These are phyloP conservation scores for Penicillium olsonii DNA, from an alignment of 2,329 filamentous ascomycete species.

Conservation along the genomic window DNA sequence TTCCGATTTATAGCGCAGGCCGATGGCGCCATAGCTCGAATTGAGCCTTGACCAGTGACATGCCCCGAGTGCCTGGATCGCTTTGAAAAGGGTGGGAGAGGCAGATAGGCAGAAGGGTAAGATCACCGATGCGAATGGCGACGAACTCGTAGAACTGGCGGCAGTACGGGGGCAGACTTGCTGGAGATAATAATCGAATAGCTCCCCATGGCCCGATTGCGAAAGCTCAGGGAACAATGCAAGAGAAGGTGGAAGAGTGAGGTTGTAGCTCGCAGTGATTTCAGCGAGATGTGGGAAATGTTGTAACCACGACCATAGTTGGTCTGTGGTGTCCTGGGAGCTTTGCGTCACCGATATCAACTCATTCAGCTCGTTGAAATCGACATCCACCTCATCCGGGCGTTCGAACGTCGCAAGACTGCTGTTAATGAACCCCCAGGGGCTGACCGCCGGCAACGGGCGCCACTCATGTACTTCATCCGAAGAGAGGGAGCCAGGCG, in stretches of 20 bases:
- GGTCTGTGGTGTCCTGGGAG: background rate
- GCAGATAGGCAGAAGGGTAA: constrained; percentile 42
- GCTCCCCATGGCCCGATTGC: constrained; percentile 29
- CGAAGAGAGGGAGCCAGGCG: constrained; percentile 18
- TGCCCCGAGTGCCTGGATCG: constrained; percentile 42
- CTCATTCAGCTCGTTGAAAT: constrained; percentile 23
- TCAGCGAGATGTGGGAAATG: constrained; percentile 4
- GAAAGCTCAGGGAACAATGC: constrained; percentile 34
- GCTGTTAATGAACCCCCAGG: constrained; percentile 38
- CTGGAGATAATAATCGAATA: constrained; percentile 45
- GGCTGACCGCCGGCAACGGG: constrained; percentile 25
- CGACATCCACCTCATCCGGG: constrained; percentile 28
- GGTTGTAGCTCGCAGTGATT: background rate
- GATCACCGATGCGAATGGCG: constrained; percentile 43
- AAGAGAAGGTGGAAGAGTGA: constrained; percentile 17
- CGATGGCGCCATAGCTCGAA: constrained; percentile 31
- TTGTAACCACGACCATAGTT: constrained; percentile 10
- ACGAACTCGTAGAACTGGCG: constrained; percentile 35
- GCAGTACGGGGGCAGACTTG: constrained; percentile 44
- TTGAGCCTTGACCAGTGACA: constrained; percentile 40
- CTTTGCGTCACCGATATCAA: constrained; percentile 9
- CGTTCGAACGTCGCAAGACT: constrained; percentile 30
- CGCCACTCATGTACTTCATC: constrained; percentile 31
- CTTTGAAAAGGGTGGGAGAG: constrained; percentile 39
- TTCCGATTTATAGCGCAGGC: constrained; percentile 41